Evolutionary conservation across 768 basidiomycete genomes (phyloP).

Genomic region (Tulasnella sp.): DNA sequence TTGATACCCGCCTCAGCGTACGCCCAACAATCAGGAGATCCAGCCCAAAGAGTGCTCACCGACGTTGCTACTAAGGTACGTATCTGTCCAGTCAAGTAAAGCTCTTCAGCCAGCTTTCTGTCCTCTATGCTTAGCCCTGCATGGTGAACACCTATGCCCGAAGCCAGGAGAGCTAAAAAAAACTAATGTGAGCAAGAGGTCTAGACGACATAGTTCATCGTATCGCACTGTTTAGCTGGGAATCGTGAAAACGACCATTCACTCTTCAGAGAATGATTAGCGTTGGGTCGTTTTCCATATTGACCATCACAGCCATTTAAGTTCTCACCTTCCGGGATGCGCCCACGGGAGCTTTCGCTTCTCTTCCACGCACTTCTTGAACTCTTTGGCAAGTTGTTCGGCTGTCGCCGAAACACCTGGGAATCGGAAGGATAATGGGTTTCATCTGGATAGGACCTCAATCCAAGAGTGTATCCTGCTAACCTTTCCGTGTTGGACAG

Average conservation of each 20-base stretch:
- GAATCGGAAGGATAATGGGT: neutral
- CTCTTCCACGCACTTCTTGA: constrained; percentile 45
- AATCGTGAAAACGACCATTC: constrained; percentile 54
- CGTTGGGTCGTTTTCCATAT: neutral
- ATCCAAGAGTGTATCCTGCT: constrained; percentile 15
- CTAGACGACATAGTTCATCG: neutral
- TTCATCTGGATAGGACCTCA: constrained; percentile 21
- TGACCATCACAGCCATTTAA: neutral
- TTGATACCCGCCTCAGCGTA: constrained; percentile 10
- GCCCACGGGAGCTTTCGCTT: constrained; percentile 60
- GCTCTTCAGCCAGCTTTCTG: constrained; percentile 60
- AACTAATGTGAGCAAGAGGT: neutral
- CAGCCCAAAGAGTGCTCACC: constrained; percentile 38
- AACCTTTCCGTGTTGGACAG: constrained; percentile 80
- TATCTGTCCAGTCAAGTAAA: constrained; percentile 57
- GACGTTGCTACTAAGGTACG: constrained; percentile 75
- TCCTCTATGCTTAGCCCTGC: constrained; percentile 75
- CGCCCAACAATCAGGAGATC: neutral
- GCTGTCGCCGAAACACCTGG: constrained; percentile 52
- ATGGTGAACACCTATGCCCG: constrained; percentile 86
- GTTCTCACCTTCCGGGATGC: constrained; percentile 44
- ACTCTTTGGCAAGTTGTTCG: constrained; percentile 67
- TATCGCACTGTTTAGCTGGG: constrained; percentile 51
- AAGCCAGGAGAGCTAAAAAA: constrained; percentile 48
- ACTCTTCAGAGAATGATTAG: constrained; percentile 37